Evolutionary conservation across 2,329 filamentous ascomycete species (phyloP).

Genomic region (Pseudocercospora fuligena): DNA sequence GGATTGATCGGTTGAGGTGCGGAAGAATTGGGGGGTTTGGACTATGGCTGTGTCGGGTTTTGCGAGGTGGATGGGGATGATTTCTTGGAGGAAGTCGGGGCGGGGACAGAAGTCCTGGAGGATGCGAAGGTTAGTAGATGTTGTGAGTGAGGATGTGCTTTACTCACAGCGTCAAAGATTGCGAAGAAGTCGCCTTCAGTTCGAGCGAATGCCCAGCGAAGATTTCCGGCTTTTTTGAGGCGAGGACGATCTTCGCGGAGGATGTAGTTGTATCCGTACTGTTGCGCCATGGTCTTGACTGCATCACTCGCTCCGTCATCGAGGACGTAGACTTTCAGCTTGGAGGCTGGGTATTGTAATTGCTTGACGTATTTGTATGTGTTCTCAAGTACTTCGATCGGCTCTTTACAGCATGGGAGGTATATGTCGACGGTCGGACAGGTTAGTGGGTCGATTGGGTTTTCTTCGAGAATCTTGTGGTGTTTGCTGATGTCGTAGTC

Average conservation of each 20-base stretch:
- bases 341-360: conserved; percentile 46
- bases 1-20: conserved; percentile 46
- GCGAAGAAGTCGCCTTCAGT: conserved; percentile 49
- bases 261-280: conserved; percentile 48
- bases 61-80: conserved; percentile 47
- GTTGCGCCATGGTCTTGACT: conserved; percentile 41
- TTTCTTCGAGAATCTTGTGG: conserved; percentile 38
- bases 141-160: background rate
- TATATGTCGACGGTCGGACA: conserved; percentile 50
- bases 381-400: conserved; percentile 47
- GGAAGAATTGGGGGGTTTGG: conserved; percentile 51
- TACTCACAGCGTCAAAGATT: conserved; percentile 46
- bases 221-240: conserved; percentile 51
- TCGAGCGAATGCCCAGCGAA: conserved; percentile 48
- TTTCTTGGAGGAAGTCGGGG: conserved; percentile 47
- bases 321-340: conserved; percentile 47
- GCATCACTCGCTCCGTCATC: conserved; percentile 45
- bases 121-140: background rate
- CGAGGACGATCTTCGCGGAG: conserved; percentile 49
- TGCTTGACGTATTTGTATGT: conserved; percentile 43
- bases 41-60: conserved; percentile 48
- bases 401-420: conserved; percentile 50
- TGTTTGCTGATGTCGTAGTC: conserved; percentile 48
- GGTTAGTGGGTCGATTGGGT: conserved; percentile 41
- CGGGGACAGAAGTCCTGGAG: conserved; percentile 48